These are phyloP conservation scores for Neurospora sp. DNA, from an alignment of 495 filamentous ascomycete species.

Conservation along the genomic window DNA sequence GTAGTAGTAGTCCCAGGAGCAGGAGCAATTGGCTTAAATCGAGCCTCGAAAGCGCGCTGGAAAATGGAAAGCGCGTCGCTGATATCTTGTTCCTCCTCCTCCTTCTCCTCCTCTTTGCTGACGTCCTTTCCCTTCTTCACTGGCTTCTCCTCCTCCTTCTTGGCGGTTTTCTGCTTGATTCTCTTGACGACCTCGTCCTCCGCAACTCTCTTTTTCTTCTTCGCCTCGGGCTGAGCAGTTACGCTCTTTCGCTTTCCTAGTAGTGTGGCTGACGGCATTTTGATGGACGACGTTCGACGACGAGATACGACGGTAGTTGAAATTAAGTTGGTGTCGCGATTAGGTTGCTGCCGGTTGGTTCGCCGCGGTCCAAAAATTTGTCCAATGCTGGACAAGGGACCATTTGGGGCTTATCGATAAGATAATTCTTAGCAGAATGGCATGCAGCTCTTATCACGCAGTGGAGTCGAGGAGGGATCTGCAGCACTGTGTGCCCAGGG, in stretches of 20 bases:
- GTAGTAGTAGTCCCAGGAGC: constrained; percentile 10
- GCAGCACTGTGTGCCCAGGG: not conserved
- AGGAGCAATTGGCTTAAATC: constrained; percentile 62
- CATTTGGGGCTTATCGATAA: not conserved
- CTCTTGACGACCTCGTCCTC: not conserved
- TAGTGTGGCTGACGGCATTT: not conserved
- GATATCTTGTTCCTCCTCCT: constrained; percentile 14
- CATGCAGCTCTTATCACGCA: not conserved
- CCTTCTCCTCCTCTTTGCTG: not conserved
- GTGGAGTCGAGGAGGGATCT: not conserved
- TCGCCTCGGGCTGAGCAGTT: not conserved
- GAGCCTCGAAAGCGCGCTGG: constrained; percentile 74
- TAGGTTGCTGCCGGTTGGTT: not conserved
- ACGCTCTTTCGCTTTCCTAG: not conserved
- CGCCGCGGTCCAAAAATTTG: not conserved
- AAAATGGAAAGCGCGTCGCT: constrained; percentile 45
- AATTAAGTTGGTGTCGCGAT: not conserved
- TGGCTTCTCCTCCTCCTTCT: not conserved
- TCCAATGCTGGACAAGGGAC: not conserved
- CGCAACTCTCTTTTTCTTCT: not conserved
- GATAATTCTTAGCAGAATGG: not conserved
- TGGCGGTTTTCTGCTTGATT: not conserved
- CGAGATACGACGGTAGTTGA: not conserved
- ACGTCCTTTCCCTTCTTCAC: not conserved
- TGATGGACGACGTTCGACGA: not conserved